Evolutionary conservation across 2,329 filamentous ascomycete species (phyloP), one percentile per base, ranked within the genome.

Genomic region (Neoscytalidium dimidiatum): DNA sequence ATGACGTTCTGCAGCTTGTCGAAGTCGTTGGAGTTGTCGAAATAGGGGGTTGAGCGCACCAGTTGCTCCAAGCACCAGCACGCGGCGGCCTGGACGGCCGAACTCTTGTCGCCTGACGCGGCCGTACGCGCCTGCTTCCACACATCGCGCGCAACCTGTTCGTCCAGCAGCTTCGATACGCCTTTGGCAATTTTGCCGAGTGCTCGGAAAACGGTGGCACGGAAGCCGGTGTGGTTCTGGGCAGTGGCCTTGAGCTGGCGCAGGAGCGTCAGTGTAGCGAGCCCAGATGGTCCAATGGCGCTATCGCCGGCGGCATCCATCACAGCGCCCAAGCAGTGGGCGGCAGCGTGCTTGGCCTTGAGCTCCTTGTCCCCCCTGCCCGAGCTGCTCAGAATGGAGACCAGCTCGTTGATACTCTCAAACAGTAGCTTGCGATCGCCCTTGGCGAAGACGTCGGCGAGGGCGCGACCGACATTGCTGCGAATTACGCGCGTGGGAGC

Each of bases 301-400:
- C 94, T 97, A 77, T 98, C 95, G 62, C 95, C 95, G 2, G 94
- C 94, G n/a, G 91, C 88, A 66, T 90, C 91, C 78, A 94, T 98
- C 35, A 98, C 87, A 73, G 95, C 90, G 33, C 95, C 95, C 70
- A 99, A 77, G 74, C 92, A 96, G 74, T 90, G 87, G 43, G 92
- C 90, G 23, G 94, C 94, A 5, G 93, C 93, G 84, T 97, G 94
- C 78, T 92, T 96, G 3, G 88, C 86, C 72, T 89, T 88, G 60
- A 90, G 77, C 71, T 97, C 93, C 69, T 88, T 88, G 65, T 97
- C 94, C 62, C 83, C 84, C 77, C 96, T 97, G 33, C 75, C 74
- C 21, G 90, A 87, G 53, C 85, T 85, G 66, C 88, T 88, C 51
- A 96, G 76, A 64, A 96, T 88, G 11, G 80, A 83, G 9, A 94